Conservation (phyloP, 768 basidiomycete species). For the Podaxis pistillaris region DNA sequence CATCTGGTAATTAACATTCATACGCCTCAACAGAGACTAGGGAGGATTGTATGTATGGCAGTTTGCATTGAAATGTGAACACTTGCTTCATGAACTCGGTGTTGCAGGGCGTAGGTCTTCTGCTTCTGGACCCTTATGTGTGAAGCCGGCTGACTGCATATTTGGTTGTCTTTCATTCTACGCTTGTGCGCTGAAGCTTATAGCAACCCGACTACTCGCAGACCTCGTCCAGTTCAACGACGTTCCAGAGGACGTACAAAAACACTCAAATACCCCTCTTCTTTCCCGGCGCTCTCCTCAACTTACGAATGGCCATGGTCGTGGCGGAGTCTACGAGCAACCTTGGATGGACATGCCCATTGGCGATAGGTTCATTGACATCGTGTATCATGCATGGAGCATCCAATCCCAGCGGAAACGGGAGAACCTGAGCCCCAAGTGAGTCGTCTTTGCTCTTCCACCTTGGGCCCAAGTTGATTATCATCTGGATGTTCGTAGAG, state of each 20-base stretch:
- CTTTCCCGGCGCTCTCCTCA: constrained; percentile 58
- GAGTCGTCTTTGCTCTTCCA: constrained; percentile 25
- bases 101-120: constrained; percentile 72
- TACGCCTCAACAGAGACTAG: too few species aligned
- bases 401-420: constrained; percentile 50
- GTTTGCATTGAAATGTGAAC: constrained; percentile 33
- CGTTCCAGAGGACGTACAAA: constrained; percentile 41
- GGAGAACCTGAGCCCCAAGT: constrained; percentile 68
- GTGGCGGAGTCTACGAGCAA: constrained; percentile 50
- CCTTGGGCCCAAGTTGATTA: constrained; percentile 4
- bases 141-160: not conserved
- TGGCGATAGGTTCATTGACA: constrained; percentile 61
- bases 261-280: constrained; percentile 36
- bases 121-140: not conserved
- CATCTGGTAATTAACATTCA: constrained; percentile 42
- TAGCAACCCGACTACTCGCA: constrained; percentile 62
- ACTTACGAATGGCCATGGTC: constrained; percentile 63
- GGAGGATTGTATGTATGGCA: too few species aligned
- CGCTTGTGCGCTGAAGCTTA: constrained; percentile 40
- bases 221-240: constrained; percentile 56
- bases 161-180: constrained; percentile 8
- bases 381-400: constrained; percentile 65
- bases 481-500: constrained; percentile 33
- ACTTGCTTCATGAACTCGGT: constrained; percentile 98
- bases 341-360: constrained; percentile 65